phyloP scores from a whole-genome alignment of 2,329 filamentous ascomycete species.

The Tolypocladium album region DNA sequence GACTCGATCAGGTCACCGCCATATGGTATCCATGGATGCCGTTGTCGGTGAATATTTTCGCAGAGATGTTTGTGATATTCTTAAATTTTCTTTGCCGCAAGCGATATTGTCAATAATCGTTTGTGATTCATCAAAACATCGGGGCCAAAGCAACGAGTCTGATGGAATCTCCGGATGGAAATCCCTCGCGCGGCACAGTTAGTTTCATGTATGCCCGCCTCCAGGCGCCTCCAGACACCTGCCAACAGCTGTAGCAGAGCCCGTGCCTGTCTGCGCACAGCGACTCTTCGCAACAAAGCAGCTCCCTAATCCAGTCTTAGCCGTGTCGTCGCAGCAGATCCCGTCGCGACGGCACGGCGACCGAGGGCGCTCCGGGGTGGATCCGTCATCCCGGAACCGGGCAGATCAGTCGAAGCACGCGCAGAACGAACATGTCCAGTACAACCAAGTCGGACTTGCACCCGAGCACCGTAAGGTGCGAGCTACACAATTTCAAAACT shows the following conservation, averaged over 20 bases:
- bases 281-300: background rate
- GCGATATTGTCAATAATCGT: background rate
- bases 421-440: too few species aligned
- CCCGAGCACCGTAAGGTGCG: too few species aligned
- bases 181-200: background rate
- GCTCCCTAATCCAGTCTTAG: background rate
- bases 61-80: background rate
- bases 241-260: background rate
- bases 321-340: background rate
- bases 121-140: background rate
- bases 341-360: background rate
- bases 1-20: background rate
- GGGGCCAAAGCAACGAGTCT: background rate
- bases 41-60: background rate
- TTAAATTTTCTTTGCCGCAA: background rate
- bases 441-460: background rate
- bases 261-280: background rate
- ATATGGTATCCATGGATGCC: background rate
- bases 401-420: background rate
- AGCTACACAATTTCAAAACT: too few species aligned
- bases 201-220: background rate
- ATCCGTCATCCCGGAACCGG: background rate
- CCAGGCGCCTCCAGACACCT: background rate
- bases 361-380: background rate
- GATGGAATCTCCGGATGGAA: background rate